Conservation (phyloP, 768 basidiomycete species). For the Suillus lakei region DNA sequence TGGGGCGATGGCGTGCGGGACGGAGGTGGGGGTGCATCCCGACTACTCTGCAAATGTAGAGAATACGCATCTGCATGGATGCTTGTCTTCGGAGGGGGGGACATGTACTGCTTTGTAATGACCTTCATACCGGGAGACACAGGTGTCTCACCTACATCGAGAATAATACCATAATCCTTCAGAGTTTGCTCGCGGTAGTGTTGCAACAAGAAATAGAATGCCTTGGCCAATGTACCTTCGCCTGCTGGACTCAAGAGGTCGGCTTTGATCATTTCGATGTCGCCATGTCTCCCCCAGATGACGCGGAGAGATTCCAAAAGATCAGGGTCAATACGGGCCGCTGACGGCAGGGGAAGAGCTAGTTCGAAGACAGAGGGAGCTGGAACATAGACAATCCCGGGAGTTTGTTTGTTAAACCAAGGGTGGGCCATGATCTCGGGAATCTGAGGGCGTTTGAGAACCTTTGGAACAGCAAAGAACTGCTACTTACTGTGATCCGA, state of each 20-base stretch:
- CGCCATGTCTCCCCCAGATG: slow-evolving; percentile 82
- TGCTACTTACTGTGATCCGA: slow-evolving; percentile 74
- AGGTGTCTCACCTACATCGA: slow-evolving; percentile 34
- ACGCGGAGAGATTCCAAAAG: slow-evolving; percentile 78
- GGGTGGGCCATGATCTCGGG: slow-evolving; percentile 85
- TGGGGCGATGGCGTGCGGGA: slow-evolving; percentile 36
- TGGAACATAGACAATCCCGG: slow-evolving; percentile 50
- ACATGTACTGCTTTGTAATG: slow-evolving; percentile 47
- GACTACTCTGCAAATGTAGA: slow-evolving; percentile 25
- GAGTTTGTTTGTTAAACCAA: slow-evolving; percentile 67
- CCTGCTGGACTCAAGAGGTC: slow-evolving; percentile 76
- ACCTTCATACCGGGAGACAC: slow-evolving; percentile 29
- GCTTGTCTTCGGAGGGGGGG: slow-evolving; percentile 41
- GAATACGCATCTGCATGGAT: slow-evolving; percentile 19
- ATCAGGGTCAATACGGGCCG: slow-evolving; percentile 74
- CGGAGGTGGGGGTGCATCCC: slow-evolving; percentile 32
- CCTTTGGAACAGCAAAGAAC: slow-evolving; percentile 10
- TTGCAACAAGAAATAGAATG: slow-evolving; percentile 84
- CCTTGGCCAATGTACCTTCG: slow-evolving; percentile 78
- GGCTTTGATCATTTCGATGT: slow-evolving; percentile 57
- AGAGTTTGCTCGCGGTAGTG: slow-evolving; percentile 72
- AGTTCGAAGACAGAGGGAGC: slow-evolving; percentile 71
- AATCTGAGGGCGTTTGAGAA: slow-evolving; percentile 56
- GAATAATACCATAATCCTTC: slow-evolving; percentile 56
- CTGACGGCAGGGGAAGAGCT: slow-evolving; percentile 70